These are phyloP conservation scores for Rhynchospora tenuis DNA, from an alignment of 176 grass and related monocot genomes.

Conservation along the genomic window DNA sequence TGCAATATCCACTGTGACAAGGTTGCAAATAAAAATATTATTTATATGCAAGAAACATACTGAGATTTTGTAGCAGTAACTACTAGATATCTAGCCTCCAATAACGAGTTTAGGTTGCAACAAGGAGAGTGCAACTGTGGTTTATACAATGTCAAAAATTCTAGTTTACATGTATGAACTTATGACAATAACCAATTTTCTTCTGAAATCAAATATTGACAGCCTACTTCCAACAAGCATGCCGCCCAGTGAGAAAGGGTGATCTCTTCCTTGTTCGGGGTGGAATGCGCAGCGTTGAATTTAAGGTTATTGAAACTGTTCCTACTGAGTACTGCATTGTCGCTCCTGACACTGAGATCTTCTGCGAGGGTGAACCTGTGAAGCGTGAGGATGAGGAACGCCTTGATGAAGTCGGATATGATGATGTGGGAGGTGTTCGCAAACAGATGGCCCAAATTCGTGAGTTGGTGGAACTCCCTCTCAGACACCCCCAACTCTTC, in stretches of 20 bases:
- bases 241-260: slow-evolving; percentile 61
- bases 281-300: slow-evolving; percentile 79
- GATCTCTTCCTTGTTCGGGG: slow-evolving; percentile 79
- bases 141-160: no score
- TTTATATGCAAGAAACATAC: no score
- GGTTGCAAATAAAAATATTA: no score
- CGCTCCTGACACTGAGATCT: slow-evolving; percentile 76
- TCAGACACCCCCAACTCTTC: slow-evolving; percentile 74
- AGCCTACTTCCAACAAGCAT: slow-evolving; percentile 80
- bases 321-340: slow-evolving; percentile 76
- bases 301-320: slow-evolving; percentile 74
- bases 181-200: background rate
- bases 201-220: slow-evolving; percentile 18
- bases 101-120: no score
- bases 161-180: background rate
- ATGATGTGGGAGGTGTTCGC: slow-evolving; percentile 74
- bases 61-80: no score
- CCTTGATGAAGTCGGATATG: slow-evolving; percentile 74
- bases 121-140: no score
- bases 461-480: slow-evolving; percentile 76
- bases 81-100: no score
- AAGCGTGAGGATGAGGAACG: slow-evolving; percentile 80
- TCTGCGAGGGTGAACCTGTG: slow-evolving; percentile 67
- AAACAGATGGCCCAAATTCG: slow-evolving; percentile 88
- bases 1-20: no score